These are phyloP conservation scores for Penicillium ochrochloron DNA, from an alignment of 495 filamentous ascomycete genomes.

Conservation along the genomic window DNA sequence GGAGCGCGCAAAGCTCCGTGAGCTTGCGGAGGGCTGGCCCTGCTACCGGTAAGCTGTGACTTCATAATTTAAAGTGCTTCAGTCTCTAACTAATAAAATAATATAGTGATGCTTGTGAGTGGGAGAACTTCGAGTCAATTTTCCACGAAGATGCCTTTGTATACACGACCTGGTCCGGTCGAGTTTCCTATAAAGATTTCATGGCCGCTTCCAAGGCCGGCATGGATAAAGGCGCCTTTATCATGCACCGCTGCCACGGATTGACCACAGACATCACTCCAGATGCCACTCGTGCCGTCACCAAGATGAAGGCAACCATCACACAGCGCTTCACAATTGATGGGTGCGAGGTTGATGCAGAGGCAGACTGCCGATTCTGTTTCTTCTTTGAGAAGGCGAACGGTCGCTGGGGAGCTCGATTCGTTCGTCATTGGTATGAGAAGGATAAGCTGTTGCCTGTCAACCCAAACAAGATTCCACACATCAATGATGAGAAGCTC, in stretches of 20 bases:
- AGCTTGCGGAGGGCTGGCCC: conserved; percentile 71
- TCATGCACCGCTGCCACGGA: conserved; percentile 70
- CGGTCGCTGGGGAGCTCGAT: conserved; percentile 59
- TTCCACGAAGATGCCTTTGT: conserved; percentile 63
- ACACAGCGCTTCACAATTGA: conserved; percentile 63
- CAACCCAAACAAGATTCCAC: conserved; percentile 55
- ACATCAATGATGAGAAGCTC: conserved; percentile 52
- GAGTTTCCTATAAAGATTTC: conserved; percentile 58
- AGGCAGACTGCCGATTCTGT: conserved; percentile 66
- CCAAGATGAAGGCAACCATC: conserved; percentile 74
- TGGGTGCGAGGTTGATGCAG: conserved; percentile 59
- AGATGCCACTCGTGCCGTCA: conserved; percentile 57
- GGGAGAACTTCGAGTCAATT: conserved; percentile 65
- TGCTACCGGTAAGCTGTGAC: conserved; percentile 52
- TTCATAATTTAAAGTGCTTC: not conserved
- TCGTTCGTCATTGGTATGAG: conserved; percentile 69
- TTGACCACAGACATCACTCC: conserved; percentile 58
- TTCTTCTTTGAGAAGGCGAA: conserved; percentile 60
- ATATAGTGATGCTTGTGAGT: conserved; percentile 60
- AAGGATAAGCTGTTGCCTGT: conserved; percentile 69
- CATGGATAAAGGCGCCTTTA: conserved; percentile 65
- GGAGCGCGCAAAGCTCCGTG: conserved; percentile 59
- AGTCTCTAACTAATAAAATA: not conserved
- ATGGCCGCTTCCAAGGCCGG: conserved; percentile 62
- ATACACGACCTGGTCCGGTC: conserved; percentile 67